Base-by-base conservation (phyloP, 306 rosid species). In the Trifolium dubium region DNA sequence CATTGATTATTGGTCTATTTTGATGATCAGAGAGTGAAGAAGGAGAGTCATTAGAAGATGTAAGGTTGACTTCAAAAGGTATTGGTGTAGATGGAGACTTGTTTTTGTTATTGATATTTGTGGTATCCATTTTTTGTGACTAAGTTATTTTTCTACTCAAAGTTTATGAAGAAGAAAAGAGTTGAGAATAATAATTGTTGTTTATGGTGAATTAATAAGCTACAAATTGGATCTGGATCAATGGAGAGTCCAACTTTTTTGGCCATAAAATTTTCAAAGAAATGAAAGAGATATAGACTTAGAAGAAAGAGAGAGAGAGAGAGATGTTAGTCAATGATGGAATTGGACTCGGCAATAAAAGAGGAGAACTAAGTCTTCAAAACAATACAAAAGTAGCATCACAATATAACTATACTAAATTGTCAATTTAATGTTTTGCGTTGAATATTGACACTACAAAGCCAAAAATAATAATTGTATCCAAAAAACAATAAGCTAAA, bases 321-420 rank as follows among this genome's bases (percentile, higher is more conserved):
- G 18, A 73, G 19, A 32, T 23, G 1, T 23, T 68, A 73, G 82
- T 69, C 83, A 90, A 80, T 88, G 86, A 69, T 74, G 86, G 92
- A 85, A 75, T 71, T 81, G 86, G 90, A 89, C 90, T 88, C 87
- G 98, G 89, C 98, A 80, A 83, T 84, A 88, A 91, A 88, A 74
- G 53, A 28, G 98, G 98, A 54, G 53, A 73, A 46, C 54, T 72
- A 61, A n/a, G 55, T 49, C 55, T 49, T 6, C 4, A n/a, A n/a
- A 49, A 49, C 17, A 50, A 50, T 50, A 49, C 55, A 7, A 46
- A 44, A 12, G 17, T 46, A 23, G 23, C 23, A 23, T 23, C 23
- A 23, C 23, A 46, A 11, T 46, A 32, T 3, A 32, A 32, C 6
- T 46, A 23, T 23, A 23, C 23, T 23, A 23, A 23, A 23, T 23